Evolutionary conservation across 1,284 basidiomycete genomes (phyloP), one percentile per base, ranked within the genome.

Genomic region (Boletus semigastroideus): DNA sequence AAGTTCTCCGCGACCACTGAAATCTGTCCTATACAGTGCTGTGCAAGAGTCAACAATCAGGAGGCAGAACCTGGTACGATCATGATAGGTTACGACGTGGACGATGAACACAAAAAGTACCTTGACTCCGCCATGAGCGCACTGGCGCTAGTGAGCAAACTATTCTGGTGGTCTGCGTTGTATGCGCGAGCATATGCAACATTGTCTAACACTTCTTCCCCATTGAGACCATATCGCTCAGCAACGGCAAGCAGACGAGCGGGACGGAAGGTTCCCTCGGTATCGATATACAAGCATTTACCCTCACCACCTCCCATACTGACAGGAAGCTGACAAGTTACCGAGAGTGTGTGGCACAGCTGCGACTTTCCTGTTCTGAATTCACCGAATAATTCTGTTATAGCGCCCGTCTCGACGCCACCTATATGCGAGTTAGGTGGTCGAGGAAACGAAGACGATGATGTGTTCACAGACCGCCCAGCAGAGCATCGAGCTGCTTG

Each of bases 301-400:
- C 97, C 97, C 72, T 99, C 97, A 7, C 97, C 97, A 28, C 97
- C 97, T 25, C 97, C 97, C 95, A 98, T 98, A 61, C 86, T 90
- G 42, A 96, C 89, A 0, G 97, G 97, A 9, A 99, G 82, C 77
- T 98, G 97, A 69, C 97, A 99, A 7, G 96, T 98, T 14, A 98
- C 97, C 0, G 97, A 94, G 34, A 99, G 83, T 0, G 96, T 98
- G 68, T 99, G 97, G 70, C 97, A 99, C 47, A 99, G 82, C 67
- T 99, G 97, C 34, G 94, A 97, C 74, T 99, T 99, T 52, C 97
- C 97, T 10, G 97, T 99, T 61, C 97, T 80, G 74, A 98, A 99
- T 74, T 99, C 97, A 61, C 97, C 97, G 74, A 98, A 99, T 22
- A 99, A 76, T 72, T 99, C 97, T 0, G 97, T 99, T 68, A 99